Base-by-base conservation (phyloP, 441 rosid species). In the Populus hybrid region DNA sequence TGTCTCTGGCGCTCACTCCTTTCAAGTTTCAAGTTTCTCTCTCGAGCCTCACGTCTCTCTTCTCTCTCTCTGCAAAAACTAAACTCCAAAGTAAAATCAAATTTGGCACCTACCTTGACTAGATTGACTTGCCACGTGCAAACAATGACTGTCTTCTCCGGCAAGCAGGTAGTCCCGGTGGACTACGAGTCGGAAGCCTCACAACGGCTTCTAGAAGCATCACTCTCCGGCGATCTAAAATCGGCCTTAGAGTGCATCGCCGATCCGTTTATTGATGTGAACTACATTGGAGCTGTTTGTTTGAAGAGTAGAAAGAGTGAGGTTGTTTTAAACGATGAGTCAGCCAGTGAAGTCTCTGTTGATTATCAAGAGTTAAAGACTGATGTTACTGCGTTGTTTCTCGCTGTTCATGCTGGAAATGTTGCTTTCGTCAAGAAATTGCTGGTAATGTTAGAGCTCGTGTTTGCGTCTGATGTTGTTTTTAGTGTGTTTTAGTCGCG, bases 301-400 rank as follows among this genome's bases (percentile, higher is more conserved):
- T 85, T 96, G 78, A 92, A 89, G 81, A 81, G 90, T 65, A 83
- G 95, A 83, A 87, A 85, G 85, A 83, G 86, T 69, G 97, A 90
- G 80, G 87, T 92, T 59, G 90, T 92, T 64, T 82, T 90, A 81
- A 87, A 83, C 24, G 94, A 87, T 16, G 96, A 94, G 75, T 81
- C 88, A 9, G 78, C 98, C 12, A 81, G 87, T 40, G 93, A 94
- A 81, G 93, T 92, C 26, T 75, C 82, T 40, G 86, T 93, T 1
- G 93, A 86, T 80, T 88, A 85, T 73, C 95, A 90, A 83, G 99
- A 96, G 89, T 89, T 94, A 76, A 93, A 85, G 86, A 92, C 97
- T n/a, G 98, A 94, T 69, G 98, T 96, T 46, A 88, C 96, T 14
- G 89, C 99, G 72, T 84, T 96, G 78, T 93, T 94, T 83, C 90